A percentile compares a stretch with the other conserved stretches of the same genome.
These are phyloP conservation scores for Tuber microsphaerosporum DNA, from an alignment of 495 filamentous ascomycete genomes.

Conservation along the genomic window DNA sequence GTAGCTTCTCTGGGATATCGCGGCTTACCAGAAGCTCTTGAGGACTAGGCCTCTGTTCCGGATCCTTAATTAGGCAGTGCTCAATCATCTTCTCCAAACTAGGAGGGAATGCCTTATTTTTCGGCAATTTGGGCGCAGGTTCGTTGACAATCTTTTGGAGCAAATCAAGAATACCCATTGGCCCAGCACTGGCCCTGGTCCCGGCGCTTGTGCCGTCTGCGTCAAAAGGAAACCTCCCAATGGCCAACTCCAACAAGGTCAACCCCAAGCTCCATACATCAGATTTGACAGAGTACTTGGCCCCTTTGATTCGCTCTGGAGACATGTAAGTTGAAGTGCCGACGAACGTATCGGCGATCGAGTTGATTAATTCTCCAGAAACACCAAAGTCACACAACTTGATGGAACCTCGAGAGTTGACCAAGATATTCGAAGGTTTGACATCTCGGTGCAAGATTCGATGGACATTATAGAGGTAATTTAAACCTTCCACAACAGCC, in stretches of 20 bases:
- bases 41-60: slow-evolving; percentile 81
- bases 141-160: slow-evolving; percentile 97
- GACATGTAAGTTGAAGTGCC: slow-evolving; percentile 99
- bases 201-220: slow-evolving; percentile 62
- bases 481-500: slow-evolving; percentile 86
- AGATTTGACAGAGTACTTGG: slow-evolving; percentile 93
- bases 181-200: slow-evolving; percentile 60
- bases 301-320: slow-evolving; percentile 91
- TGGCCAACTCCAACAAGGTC: slow-evolving; percentile 90
- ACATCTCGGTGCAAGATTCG: slow-evolving; percentile 98
- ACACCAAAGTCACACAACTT: slow-evolving; percentile 98
- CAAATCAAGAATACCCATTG: slow-evolving; percentile 90
- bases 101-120: slow-evolving; percentile 91
- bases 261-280: slow-evolving; percentile 99
- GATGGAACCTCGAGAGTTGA: slow-evolving; percentile 88
- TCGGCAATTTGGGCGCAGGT: slow-evolving; percentile 82
- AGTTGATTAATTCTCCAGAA: slow-evolving; percentile 91
- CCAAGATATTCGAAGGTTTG: slow-evolving; percentile 93
- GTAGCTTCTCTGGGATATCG: neutral
- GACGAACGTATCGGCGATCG: slow-evolving; percentile 94
- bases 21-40: slow-evolving; percentile 57
- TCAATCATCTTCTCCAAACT: slow-evolving; percentile 95
- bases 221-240: slow-evolving; percentile 92
- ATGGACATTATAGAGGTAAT: slow-evolving; percentile 87
- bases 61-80: slow-evolving; percentile 83